Evolutionary conservation across 768 basidiomycete genomes (phyloP), one percentile per base, ranked within the genome.

Genomic region (Phlegmacium glaucopus): DNA sequence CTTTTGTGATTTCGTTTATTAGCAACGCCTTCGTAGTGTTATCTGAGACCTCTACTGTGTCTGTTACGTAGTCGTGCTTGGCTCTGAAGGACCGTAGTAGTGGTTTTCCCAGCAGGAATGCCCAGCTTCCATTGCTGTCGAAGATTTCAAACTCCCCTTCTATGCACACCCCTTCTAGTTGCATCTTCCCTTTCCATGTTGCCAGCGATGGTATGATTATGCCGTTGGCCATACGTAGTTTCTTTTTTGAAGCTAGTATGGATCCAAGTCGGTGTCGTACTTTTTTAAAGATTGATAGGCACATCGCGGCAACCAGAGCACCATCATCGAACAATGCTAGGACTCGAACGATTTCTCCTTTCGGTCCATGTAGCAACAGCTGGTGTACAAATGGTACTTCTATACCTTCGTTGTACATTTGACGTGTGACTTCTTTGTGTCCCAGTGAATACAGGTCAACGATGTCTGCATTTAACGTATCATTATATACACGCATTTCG

Each of bases 171-270:
- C 43, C 44, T 2, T 45, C 55, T 15, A 65, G 34, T 3, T 28
- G n/a, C 0, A 67, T 44, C 0, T 15, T 12, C 3, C 62, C 62
- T 12, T n/a, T 42, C 61, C 63, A 65, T 4, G 29, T 9, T 8
- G 52, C 61, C 18, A 38, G 1, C 0, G 59, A 60, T 5, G 29
- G 36, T 4, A 63, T 56, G 0, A 61, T 16, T 9, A 22, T 10
- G 0, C 68, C 64, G 49, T 66, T 58, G 11, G 68, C 70, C 69
- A 72, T 68, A 1, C 61, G 36, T 5, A 72, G 49, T 1, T 11
- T 16, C 27, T 46, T 50, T n/a, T 6, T 4, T 1, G 67, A 69
- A 4, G 35, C 44, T 4, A 17, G 4, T 13, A 46, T 44, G 0
- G 13, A 4, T 8, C 52, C 35, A 5, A 68, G 16, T n/a, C 47